phyloP scores from a whole-genome alignment of 2,329 filamentous ascomycete species.

The Harringtonia lauricola region DNA sequence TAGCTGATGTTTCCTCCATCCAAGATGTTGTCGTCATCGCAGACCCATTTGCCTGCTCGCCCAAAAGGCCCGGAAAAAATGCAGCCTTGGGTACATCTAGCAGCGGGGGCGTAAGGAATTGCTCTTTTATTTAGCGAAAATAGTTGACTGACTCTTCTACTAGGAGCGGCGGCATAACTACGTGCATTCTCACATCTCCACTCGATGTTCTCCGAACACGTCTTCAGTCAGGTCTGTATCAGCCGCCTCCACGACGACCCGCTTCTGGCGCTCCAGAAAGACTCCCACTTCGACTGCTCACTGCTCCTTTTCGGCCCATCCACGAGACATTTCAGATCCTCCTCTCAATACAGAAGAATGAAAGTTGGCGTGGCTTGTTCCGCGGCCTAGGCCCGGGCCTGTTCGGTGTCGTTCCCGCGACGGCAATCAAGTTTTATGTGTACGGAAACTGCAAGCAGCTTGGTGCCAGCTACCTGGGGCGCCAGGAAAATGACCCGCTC shows the following conservation, averaged over 20 bases:
- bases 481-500: slow-evolving; percentile 52
- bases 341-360: slow-evolving; percentile 62
- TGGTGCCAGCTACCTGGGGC: slow-evolving; percentile 62
- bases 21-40: too few species aligned
- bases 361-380: slow-evolving; percentile 83
- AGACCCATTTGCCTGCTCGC: too few species aligned
- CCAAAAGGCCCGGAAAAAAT: too few species aligned
- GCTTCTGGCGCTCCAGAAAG: too few species aligned
- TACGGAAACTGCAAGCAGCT: slow-evolving; percentile 85
- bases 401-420: slow-evolving; percentile 76
- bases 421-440: slow-evolving; percentile 85
- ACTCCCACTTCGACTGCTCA: too few species aligned
- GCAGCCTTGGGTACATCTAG: slow-evolving; percentile 1
- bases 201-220: background rate
- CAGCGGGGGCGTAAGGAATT: background rate
- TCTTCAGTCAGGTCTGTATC: background rate
- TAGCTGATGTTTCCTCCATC: too few species aligned
- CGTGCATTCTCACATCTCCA: background rate
- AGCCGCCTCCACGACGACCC: background rate
- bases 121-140: background rate
- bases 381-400: slow-evolving; percentile 86
- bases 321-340: slow-evolving; percentile 79
- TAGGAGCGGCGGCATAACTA: background rate
- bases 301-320: slow-evolving; percentile 53
- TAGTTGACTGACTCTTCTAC: background rate